A percentile compares a stretch with the other conserved stretches of the same genome.
These are phyloP conservation scores for Schizophyllum commune DNA, from an alignment of 1,284 basidiomycete genomes.

Conservation along the genomic window DNA sequence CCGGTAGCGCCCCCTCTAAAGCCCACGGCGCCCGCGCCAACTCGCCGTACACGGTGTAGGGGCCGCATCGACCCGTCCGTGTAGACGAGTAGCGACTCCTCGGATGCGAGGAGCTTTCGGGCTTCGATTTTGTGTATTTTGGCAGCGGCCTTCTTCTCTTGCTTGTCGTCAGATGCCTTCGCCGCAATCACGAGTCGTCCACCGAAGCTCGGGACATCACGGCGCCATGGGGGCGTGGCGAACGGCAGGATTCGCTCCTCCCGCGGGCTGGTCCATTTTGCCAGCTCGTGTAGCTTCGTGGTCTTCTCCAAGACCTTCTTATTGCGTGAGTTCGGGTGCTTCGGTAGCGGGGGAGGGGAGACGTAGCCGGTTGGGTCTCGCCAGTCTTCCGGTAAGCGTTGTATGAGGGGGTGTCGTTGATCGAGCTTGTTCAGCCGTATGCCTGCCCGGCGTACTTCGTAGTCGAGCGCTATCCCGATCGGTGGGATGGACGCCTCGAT, in stretches of 20 bases:
- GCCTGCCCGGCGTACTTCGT: slow-evolving; percentile 8
- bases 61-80: slow-evolving; percentile 20
- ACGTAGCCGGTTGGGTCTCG: slow-evolving; percentile 1
- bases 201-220: background rate
- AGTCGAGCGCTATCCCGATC: slow-evolving; percentile 14
- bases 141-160: slow-evolving; percentile 4
- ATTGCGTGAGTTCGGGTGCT: background rate
- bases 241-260: slow-evolving; percentile 15
- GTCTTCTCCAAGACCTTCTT: slow-evolving; percentile 2
- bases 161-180: background rate
- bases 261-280: slow-evolving; percentile 5
- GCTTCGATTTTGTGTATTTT: slow-evolving; percentile 9
- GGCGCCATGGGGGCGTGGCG: slow-evolving; percentile 16
- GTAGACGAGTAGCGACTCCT: slow-evolving; percentile 15
- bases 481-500: slow-evolving; percentile 24
- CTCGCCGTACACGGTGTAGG: slow-evolving; percentile 8
- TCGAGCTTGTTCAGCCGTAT: slow-evolving; percentile 17
- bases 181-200: background rate
- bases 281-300: slow-evolving; percentile 10
- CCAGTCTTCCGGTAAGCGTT: slow-evolving; percentile 16
- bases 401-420: slow-evolving; percentile 14
- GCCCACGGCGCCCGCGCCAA: slow-evolving; percentile 15
- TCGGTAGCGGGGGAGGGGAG: slow-evolving; percentile 10
- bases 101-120: background rate
- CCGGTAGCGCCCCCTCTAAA: too few species aligned